These are phyloP conservation scores for Vigna reflexopilosa DNA, from an alignment of 306 rosid species.

Conservation along the genomic window DNA sequence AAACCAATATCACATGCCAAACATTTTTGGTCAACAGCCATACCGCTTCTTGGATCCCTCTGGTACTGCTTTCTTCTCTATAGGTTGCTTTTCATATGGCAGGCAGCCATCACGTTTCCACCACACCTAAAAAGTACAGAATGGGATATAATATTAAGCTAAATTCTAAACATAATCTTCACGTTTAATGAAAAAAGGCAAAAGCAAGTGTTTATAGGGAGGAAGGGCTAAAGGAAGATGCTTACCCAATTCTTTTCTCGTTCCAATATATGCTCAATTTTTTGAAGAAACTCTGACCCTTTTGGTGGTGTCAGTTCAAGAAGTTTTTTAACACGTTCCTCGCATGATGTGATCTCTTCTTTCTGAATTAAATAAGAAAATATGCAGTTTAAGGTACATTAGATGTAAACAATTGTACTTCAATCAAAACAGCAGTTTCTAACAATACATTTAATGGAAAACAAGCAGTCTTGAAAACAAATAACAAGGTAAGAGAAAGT, in stretches of 20 bases:
- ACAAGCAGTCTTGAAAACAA: background rate
- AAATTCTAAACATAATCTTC: constrained; percentile 9
- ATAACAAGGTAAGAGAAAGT: constrained; percentile 17
- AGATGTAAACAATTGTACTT: constrained; percentile 25
- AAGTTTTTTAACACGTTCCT: constrained; percentile 85
- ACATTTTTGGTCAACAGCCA: constrained; percentile 40
- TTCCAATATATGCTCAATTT: constrained; percentile 90
- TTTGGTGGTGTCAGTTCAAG: constrained; percentile 91
- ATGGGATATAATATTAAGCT: constrained; percentile 15
- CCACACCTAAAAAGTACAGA: constrained; percentile 73
- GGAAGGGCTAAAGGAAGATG: constrained; percentile 28
- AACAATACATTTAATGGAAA: too few species aligned
- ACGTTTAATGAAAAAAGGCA: too few species aligned
- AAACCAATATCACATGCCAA: constrained; percentile 10
- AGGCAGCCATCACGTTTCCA: constrained; percentile 99
- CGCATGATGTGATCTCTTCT: constrained; percentile 87
- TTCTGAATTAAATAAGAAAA: constrained; percentile 59
- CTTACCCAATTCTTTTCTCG: constrained; percentile 98
- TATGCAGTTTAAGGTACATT: constrained; percentile 21
- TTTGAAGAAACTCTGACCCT: constrained; percentile 77
- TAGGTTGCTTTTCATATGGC: constrained; percentile 85
- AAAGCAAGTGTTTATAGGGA: background rate
- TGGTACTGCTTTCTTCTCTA: constrained; percentile 69
- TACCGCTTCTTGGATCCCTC: constrained; percentile 91
- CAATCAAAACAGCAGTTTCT: too few species aligned